Conservation (phyloP, 805 yeast species). For the Komagataella pastoris region DNA sequence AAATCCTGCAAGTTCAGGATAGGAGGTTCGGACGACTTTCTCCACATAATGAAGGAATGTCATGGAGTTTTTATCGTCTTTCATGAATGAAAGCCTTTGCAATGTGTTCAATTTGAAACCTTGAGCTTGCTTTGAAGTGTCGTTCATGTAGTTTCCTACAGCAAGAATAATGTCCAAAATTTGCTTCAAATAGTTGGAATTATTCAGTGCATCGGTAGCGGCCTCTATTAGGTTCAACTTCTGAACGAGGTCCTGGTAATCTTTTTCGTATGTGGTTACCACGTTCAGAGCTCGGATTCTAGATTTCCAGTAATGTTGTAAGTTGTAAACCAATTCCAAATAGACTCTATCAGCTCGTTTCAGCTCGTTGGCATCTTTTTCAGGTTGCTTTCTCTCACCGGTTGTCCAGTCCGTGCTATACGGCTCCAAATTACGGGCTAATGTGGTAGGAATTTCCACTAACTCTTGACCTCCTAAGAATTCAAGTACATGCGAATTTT, state of each 20-base stretch:
- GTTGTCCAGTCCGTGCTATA: constrained; percentile 63
- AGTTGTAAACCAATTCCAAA: constrained; percentile 68
- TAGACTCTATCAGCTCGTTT: constrained; percentile 82
- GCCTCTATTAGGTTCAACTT: constrained; percentile 62
- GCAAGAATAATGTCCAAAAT: constrained; percentile 76
- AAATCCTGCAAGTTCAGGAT: constrained; percentile 68
- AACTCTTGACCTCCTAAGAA: constrained; percentile 69
- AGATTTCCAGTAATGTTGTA: constrained; percentile 85
- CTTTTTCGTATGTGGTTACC: constrained; percentile 60
- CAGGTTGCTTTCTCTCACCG: constrained; percentile 30
- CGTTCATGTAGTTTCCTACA: constrained; percentile 96
- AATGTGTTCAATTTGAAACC: constrained; percentile 89
- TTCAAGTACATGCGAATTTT: constrained; percentile 66
- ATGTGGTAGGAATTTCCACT: constrained; percentile 57
- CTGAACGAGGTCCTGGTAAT: constrained; percentile 54
- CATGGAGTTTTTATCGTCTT: constrained; percentile 77
- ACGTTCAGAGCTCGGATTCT: constrained; percentile 75
- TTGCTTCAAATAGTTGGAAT: constrained; percentile 53
- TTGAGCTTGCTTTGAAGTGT: constrained; percentile 76
- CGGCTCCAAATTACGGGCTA: constrained; percentile 66
- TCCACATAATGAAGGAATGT: constrained; percentile 91
- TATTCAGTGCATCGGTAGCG: constrained; percentile 54
- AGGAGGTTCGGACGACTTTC: constrained; percentile 67
- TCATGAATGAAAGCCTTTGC: constrained; percentile 80
- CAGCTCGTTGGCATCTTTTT: constrained; percentile 61